phyloP scores from a whole-genome alignment of 352 stramenopile genomes.

The Phytophthora sojae region DNA sequence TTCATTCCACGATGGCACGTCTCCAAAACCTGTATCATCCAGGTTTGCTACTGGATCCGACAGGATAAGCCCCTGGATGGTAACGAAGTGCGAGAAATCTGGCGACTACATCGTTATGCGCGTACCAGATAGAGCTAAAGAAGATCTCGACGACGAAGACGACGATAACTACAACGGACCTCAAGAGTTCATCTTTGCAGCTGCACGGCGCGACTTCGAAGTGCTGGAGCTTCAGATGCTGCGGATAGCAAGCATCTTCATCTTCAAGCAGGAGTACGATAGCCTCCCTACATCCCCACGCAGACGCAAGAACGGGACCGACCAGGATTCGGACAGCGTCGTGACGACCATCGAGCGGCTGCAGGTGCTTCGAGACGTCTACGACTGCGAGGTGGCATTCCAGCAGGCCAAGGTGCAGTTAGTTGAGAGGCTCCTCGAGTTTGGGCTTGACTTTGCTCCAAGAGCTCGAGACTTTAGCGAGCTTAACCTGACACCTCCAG shows the following conservation, averaged over 20 bases:
- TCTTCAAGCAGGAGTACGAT: conserved; percentile 54
- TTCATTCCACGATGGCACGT: background rate
- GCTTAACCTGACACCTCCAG: conserved; percentile 2
- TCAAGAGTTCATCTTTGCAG: conserved; percentile 49
- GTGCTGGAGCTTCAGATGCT: conserved; percentile 58
- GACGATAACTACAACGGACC: background rate
- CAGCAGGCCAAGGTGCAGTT: conserved; percentile 53
- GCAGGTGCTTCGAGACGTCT: conserved; percentile 64
- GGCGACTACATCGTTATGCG: conserved; percentile 37
- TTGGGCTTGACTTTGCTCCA: conserved; percentile 28
- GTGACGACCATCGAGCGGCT: conserved; percentile 56
- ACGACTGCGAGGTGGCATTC: conserved; percentile 58
- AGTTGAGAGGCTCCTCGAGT: conserved; percentile 37
- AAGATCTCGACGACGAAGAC: conserved; percentile 6
- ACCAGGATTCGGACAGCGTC: background rate
- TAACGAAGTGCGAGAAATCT: conserved; percentile 26
- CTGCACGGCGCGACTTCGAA: conserved; percentile 48
- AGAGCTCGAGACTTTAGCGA: conserved; percentile 15
- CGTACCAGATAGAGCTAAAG: background rate
- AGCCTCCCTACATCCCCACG: conserved; percentile 31
- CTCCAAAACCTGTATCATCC: background rate
- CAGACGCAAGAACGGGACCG: background rate
- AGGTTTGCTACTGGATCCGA: background rate
- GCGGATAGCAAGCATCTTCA: conserved; percentile 51
- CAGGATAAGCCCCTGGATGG: conserved; percentile 9